These are phyloP conservation scores for Wallacemonas sp. DNA, from an alignment of 208 protist species.

Conservation along the genomic window DNA sequence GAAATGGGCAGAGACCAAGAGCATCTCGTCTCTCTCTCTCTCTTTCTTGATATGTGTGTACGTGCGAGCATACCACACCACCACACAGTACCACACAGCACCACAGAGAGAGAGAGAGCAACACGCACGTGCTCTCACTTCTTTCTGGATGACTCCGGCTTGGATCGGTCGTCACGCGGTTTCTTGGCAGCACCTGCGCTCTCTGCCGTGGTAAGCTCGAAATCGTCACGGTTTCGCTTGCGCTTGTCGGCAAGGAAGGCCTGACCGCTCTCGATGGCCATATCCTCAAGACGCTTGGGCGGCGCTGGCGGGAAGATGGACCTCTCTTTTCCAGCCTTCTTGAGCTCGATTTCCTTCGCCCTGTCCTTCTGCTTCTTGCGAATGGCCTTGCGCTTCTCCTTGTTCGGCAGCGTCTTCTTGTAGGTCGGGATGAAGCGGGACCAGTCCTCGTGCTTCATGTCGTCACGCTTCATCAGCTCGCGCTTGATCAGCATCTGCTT, in stretches of 20 bases:
- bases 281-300: conserved; percentile 87
- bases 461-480: conserved; percentile 97
- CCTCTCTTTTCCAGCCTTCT: conserved; percentile 75
- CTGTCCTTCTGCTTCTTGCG: conserved; percentile 90
- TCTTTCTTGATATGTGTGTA: no score
- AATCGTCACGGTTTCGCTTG: conserved; percentile 67
- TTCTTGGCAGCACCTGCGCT: conserved; percentile 1
- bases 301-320: conserved; percentile 89
- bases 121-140: no score
- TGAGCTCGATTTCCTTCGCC: conserved; percentile 52
- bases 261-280: conserved; percentile 92
- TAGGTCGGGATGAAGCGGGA: conserved; percentile 98
- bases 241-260: conserved; percentile 71
- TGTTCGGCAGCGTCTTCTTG: conserved; percentile 89
- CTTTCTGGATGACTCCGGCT: conserved; percentile 15
- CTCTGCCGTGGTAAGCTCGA: conserved; percentile 38
- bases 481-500: conserved; percentile 99
- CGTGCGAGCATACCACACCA: no score
- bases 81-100: no score
- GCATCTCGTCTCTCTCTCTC: no score
- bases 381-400: conserved; percentile 89
- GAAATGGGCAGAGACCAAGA: conserved; percentile 12
- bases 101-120: no score
- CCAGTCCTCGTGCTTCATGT: conserved; percentile 98
- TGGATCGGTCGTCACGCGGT: conserved; percentile 8